Evolutionary conservation across 176 grass and related monocot species (phyloP).

Genomic region (Rhynchospora breviuscula): DNA sequence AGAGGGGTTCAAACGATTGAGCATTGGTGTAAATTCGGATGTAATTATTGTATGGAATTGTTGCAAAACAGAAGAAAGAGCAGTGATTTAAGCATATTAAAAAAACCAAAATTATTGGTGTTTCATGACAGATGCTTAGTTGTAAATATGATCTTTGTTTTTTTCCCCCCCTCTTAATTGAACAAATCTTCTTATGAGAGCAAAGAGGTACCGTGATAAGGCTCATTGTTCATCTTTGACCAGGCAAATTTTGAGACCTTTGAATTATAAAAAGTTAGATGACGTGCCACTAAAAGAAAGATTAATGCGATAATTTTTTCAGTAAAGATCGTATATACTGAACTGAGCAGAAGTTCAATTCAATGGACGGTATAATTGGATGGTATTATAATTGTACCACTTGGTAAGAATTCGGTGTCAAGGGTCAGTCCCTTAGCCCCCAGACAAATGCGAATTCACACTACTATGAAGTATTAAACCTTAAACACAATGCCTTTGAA

Average conservation of each 20-base stretch:
- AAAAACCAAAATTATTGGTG: neutral
- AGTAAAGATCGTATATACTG: neutral
- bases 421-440: neutral
- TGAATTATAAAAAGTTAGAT: neutral
- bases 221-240: slow-evolving; percentile 9
- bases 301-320: neutral
- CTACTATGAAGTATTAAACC: too few species aligned
- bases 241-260: neutral
- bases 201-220: neutral
- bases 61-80: slow-evolving; percentile 8
- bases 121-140: neutral
- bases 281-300: neutral
- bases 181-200: neutral
- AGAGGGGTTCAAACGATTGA: slow-evolving; percentile 5
- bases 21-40: neutral
- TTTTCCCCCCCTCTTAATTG: neutral
- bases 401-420: neutral
- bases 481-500: too few species aligned
- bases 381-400: neutral
- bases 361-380: neutral
- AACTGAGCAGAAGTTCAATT: neutral
- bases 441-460: neutral
- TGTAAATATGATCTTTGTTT: neutral
- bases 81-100: neutral
- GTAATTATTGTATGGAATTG: slow-evolving; percentile 5